Base-by-base conservation (phyloP, 306 rosid species). In the Rosa multiflora region DNA sequence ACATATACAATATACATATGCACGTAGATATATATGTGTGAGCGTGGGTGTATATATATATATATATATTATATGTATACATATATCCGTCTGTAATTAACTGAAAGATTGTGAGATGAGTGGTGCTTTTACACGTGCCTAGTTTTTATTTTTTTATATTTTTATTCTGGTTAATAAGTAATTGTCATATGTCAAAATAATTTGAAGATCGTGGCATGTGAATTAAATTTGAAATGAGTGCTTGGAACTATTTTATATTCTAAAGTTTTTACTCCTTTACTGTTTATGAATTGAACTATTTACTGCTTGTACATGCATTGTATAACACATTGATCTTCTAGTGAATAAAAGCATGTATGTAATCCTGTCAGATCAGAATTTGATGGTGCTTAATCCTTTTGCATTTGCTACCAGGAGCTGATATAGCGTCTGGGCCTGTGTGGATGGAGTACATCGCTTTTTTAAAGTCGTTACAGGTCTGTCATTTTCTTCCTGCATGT, bases 361-460 rank as follows among this genome's bases (percentile, higher is more conserved):
- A 46, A n/a, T 69, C 52, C 40, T 9, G 14, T 47, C 39, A 61
- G 37, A 32, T 8, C 11, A 10, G 51, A 23, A 11, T 76, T 64
- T 75, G 48, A 78, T 43, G 61, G 68, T 78, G 61, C 77, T 75
- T 72, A 59, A 53, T 79, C 78, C 81, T n/a, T 75, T 40, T 75
- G 75, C 64, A 78, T 72, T 56, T 82, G 77, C 72, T 75, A 75
- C 82, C 90, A 94, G 99, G 99, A 86, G 88, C 86, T 42, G 99
- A 94, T 83, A 91, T 92, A 70, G 87, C 99, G 67, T 92, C 99
- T 69, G 99, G 99, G 66, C 99, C 99, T 21, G 91, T 94, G 59
- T 94, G 99, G 99, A 87, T 88, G 92, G 99, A 94, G 85, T 94
- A 94, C 85, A 88, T 94, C 68, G 46, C 94, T 78, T 92, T 94